These are phyloP conservation scores for Talinum fruticosum DNA, from an alignment of 148 eudicot genomes.

Conservation along the genomic window DNA sequence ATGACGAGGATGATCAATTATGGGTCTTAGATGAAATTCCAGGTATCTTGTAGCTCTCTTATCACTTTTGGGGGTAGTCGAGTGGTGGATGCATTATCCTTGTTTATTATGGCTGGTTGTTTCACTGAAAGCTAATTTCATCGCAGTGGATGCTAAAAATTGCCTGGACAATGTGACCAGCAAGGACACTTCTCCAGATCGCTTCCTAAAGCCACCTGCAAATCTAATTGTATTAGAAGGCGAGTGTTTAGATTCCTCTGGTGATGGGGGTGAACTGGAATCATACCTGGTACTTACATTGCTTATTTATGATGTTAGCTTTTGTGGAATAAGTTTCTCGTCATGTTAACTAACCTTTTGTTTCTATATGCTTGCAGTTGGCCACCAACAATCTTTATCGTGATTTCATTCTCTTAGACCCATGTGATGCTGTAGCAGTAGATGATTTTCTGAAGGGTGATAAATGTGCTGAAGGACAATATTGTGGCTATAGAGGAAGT, in stretches of 20 bases:
- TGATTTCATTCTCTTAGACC: slow-evolving; percentile 76
- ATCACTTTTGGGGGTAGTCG: background rate
- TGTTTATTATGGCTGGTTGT: background rate
- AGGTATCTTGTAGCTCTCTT: slow-evolving; percentile 40
- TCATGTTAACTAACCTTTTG: slow-evolving; percentile 7
- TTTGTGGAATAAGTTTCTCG: background rate
- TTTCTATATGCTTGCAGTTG: slow-evolving; percentile 48
- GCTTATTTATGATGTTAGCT: slow-evolving; percentile 7
- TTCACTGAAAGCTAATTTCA: background rate
- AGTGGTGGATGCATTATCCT: background rate
- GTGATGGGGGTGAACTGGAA: slow-evolving; percentile 80
- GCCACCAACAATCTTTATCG: slow-evolving; percentile 64
- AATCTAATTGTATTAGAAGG: slow-evolving; percentile 92
- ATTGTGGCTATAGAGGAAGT: slow-evolving; percentile 37
- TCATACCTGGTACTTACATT: slow-evolving; percentile 66
- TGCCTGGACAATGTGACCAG: slow-evolving; percentile 45
- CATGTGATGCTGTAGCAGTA: slow-evolving; percentile 63
- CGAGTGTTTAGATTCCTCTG: slow-evolving; percentile 77
- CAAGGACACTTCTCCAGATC: slow-evolving; percentile 41
- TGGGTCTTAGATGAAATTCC: slow-evolving; percentile 80
- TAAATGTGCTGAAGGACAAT: slow-evolving; percentile 45
- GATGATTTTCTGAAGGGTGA: slow-evolving; percentile 49
- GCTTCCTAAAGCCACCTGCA: slow-evolving; percentile 75
- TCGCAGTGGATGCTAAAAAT: slow-evolving; percentile 70
- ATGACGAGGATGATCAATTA: slow-evolving; percentile 57